Percentiles rank a stretch among this genome's conserved stretches.
Evolutionary conservation across 2,329 filamentous ascomycete genomes (phyloP).

Genomic region (Salinomyces thailandicus): DNA sequence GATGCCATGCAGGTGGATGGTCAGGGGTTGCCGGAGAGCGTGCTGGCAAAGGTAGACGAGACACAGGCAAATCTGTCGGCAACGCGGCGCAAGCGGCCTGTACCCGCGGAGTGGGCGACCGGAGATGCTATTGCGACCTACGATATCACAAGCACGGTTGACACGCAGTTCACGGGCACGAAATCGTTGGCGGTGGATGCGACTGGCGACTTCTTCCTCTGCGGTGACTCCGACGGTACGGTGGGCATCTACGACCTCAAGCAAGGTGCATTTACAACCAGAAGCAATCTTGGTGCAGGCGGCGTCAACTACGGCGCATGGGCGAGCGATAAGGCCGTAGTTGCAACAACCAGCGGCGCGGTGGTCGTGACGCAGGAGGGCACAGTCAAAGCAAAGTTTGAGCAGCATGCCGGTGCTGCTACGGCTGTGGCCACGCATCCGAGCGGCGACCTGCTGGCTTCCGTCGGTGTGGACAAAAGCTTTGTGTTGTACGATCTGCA

Average conservation of each 20-base stretch:
- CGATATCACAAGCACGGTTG: constrained; percentile 42
- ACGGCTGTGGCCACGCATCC: constrained; percentile 74
- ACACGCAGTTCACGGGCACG: constrained; percentile 50
- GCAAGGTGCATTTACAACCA: constrained; percentile 62
- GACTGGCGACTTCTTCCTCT: constrained; percentile 55
- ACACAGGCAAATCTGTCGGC: constrained; percentile 77
- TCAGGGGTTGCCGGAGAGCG: constrained; percentile 60
- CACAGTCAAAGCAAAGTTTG: constrained; percentile 56
- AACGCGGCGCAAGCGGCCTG: constrained; percentile 76
- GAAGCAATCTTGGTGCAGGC: constrained; percentile 52
- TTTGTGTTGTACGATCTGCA: constrained; percentile 79
- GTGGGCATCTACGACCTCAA: constrained; percentile 70
- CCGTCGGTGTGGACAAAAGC: constrained; percentile 83
- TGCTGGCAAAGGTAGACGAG: constrained; percentile 64
- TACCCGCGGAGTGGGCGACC: constrained; percentile 78
- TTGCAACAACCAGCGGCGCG: constrained; percentile 63
- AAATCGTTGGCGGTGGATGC: constrained; percentile 48
- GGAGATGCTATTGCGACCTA: constrained; percentile 57
- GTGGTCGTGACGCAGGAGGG: constrained; percentile 72
- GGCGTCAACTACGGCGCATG: constrained; percentile 58
- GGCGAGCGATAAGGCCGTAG: constrained; percentile 57
- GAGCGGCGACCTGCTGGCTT: constrained; percentile 70
- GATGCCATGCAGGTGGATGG: constrained; percentile 92
- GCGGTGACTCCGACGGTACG: constrained; percentile 65
- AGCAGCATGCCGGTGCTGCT: constrained; percentile 72